A percentile compares a stretch with the other conserved stretches of the same genome.
Evolutionary conservation across 2,329 filamentous ascomycete genomes (phyloP).

Genomic region (Cordyceps militaris): DNA sequence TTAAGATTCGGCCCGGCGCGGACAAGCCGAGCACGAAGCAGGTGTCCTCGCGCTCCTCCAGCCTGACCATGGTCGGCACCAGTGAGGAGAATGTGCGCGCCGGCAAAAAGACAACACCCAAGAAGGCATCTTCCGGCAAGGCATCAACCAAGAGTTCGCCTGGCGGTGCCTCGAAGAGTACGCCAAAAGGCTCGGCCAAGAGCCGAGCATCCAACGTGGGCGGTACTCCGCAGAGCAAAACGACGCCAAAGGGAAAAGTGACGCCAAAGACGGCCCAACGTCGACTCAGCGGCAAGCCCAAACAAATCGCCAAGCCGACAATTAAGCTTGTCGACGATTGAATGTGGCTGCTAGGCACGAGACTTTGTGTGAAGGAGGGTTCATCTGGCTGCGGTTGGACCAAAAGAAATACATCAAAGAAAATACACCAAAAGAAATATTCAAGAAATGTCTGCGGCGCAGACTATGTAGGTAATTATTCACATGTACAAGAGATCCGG

Average conservation of each 20-base stretch:
- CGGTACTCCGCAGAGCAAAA: conserved; percentile 5
- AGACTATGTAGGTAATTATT: neutral
- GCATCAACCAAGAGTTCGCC: conserved; percentile 15
- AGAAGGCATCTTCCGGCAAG: conserved; percentile 4
- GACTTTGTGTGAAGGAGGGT: neutral
- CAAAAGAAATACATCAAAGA: neutral
- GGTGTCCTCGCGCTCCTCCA: conserved; percentile 17
- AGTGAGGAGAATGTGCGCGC: conserved; percentile 13
- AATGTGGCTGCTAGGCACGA: neutral
- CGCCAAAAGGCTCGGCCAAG: conserved; percentile 15
- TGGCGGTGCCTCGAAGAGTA: conserved; percentile 14
- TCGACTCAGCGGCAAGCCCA: conserved; percentile 9
- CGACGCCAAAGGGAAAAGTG: conserved; percentile 11
- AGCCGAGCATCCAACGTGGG: neutral
- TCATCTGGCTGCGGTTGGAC: neutral
- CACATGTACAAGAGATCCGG: neutral
- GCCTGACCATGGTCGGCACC: conserved; percentile 16
- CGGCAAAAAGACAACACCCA: conserved; percentile 8
- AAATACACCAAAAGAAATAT: neutral
- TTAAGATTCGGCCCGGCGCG: conserved; percentile 1
- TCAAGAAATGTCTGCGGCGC: neutral
- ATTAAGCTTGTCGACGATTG: conserved; percentile 8
- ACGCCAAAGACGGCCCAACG: conserved; percentile 12
- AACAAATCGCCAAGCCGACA: conserved; percentile 8
- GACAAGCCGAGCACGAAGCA: conserved; percentile 1